These are phyloP conservation scores for Mycena galopus DNA, from an alignment of 768 basidiomycete species.

Conservation along the genomic window DNA sequence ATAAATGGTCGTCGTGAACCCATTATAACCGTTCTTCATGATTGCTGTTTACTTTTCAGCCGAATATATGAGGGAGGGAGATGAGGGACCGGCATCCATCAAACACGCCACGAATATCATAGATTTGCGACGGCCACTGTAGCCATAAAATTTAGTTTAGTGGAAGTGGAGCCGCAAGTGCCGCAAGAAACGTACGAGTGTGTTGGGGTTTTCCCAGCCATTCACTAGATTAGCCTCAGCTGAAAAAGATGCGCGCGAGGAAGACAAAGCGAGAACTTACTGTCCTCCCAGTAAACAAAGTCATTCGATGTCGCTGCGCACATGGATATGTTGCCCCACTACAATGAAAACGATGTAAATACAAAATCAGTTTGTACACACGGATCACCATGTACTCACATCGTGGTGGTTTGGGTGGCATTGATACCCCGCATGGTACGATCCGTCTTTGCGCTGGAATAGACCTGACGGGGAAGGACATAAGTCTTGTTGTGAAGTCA, in stretches of 20 bases:
- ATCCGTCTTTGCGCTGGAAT: conserved; percentile 29
- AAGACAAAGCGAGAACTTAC: neutral
- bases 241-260: neutral
- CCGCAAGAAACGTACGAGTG: conserved; percentile 11
- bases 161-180: too few relatives aligned
- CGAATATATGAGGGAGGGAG: too few relatives aligned
- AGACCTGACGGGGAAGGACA: conserved; percentile 3
- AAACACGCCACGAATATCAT: conserved; percentile 30
- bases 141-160: neutral
- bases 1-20: conserved; percentile 28
- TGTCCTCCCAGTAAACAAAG: conserved; percentile 35
- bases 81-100: too few relatives aligned
- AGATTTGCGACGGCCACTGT: conserved; percentile 31
- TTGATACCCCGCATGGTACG: conserved; percentile 32
- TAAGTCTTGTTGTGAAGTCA: too few relatives aligned
- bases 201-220: conserved; percentile 33
- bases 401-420: conserved; percentile 25
- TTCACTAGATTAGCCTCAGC: conserved; percentile 18
- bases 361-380: neutral
- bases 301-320: conserved; percentile 31
- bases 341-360: too few relatives aligned
- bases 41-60: too few relatives aligned
- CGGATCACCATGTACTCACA: conserved; percentile 2
- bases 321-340: conserved; percentile 32
- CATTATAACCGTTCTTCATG: conserved; percentile 28